A percentile compares a stretch with the other conserved stretches of the same genome.
phyloP scores from a whole-genome alignment of 495 filamentous ascomycete species.

The Podospora anserina region DNA sequence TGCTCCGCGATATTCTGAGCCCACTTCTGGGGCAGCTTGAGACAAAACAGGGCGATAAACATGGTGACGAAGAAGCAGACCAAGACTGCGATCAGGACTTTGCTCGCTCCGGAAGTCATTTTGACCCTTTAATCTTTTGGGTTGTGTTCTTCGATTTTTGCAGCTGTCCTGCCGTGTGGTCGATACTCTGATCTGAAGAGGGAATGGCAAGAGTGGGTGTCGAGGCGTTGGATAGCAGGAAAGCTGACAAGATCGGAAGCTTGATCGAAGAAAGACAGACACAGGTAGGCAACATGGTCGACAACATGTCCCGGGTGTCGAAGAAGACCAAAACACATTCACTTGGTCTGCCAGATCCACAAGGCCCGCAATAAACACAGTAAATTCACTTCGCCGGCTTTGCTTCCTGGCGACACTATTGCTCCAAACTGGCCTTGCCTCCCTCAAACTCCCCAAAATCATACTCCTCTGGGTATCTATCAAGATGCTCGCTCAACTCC shows the following conservation, averaged over 20 bases:
- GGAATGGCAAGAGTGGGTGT: neutral
- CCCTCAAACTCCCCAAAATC: conserved; percentile 75
- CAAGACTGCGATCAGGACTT: neutral
- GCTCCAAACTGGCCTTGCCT: conserved; percentile 62
- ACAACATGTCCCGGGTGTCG: neutral
- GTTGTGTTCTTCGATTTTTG: neutral
- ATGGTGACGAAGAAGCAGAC: neutral
- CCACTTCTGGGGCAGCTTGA: neutral
- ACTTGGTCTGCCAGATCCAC: neutral
- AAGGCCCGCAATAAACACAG: neutral
- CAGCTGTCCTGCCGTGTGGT: neutral
- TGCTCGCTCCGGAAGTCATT: neutral
- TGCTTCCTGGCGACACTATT: conserved; percentile 11
- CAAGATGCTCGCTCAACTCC: conserved; percentile 69
- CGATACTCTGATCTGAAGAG: neutral
- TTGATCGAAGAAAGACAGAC: neutral
- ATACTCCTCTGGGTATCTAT: conserved; percentile 91
- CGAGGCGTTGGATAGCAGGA: neutral
- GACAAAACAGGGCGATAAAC: neutral
- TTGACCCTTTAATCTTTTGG: neutral
- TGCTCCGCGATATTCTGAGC: neutral
- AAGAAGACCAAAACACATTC: neutral
- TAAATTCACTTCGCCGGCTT: neutral
- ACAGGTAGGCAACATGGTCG: neutral
- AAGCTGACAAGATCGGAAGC: neutral